A percentile compares a stretch with the other conserved stretches of the same genome.
phyloP scores from a whole-genome alignment of 1,139 yeast species.

The Meyerozyma smithsonii region DNA sequence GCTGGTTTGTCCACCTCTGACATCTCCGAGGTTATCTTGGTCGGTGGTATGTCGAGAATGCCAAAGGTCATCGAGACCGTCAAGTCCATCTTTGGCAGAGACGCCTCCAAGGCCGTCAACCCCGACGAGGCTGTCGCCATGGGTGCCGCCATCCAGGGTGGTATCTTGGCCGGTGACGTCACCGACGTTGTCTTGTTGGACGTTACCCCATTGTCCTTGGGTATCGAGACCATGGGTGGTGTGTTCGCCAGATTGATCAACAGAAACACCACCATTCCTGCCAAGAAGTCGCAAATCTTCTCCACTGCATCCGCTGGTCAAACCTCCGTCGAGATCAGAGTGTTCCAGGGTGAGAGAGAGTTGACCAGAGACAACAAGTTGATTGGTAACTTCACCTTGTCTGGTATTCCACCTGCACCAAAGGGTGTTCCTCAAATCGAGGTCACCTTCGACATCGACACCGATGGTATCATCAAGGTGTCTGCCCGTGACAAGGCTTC shows the following conservation, averaged over 20 bases:
- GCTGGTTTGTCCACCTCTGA: conserved; percentile 84
- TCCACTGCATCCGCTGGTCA: conserved; percentile 99
- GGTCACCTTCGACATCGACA: conserved; percentile 96
- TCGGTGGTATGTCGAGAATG: conserved; percentile 99
- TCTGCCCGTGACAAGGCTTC: conserved; percentile 98
- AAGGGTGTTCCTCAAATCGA: conserved; percentile 99
- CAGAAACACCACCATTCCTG: conserved; percentile 97
- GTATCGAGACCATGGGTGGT: conserved; percentile 99
- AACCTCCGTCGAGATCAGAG: conserved; percentile 97
- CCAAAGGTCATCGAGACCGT: conserved; percentile 99
- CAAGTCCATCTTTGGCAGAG: conserved; percentile 85
- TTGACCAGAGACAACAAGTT: conserved; percentile 97
- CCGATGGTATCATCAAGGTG: conserved; percentile 98
- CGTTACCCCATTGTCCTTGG: conserved; percentile 95
- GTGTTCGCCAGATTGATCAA: conserved; percentile 96
- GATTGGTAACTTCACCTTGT: conserved; percentile 94
- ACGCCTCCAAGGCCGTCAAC: conserved; percentile 98
- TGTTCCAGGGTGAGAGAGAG: conserved; percentile 99
- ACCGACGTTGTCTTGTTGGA: conserved; percentile 91
- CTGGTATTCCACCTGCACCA: conserved; percentile 98
- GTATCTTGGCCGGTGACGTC: conserved; percentile 97
- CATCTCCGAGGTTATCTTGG: conserved; percentile 91
- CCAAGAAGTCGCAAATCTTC: conserved; percentile 94
- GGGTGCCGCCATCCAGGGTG: conserved; percentile 99
- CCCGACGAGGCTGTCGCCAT: conserved; percentile 99